Conservation (phyloP, 2,329 filamentous ascomycete genomes). For the Pseudogymnoascus sp. region DNA sequence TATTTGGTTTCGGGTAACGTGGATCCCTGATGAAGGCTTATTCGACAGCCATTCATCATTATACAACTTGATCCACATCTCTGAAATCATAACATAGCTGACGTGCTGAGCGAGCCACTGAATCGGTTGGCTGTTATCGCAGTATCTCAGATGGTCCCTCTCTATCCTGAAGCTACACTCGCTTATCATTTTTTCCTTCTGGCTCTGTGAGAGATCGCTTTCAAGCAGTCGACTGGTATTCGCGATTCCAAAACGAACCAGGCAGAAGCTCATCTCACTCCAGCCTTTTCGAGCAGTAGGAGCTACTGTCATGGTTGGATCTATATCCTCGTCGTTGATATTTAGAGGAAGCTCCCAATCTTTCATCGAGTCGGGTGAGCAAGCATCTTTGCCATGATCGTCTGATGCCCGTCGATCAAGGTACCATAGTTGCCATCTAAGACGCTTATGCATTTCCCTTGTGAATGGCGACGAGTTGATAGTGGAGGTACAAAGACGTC, state of each 20-base stretch:
- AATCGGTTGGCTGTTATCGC: neutral
- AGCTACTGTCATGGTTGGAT: constrained; percentile 37
- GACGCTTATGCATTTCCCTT: constrained; percentile 47
- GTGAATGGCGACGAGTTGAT: constrained; percentile 39
- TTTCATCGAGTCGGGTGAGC: constrained; percentile 37
- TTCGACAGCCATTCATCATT: neutral
- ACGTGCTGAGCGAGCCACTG: neutral
- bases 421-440: constrained; percentile 52
- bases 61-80: neutral
- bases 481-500: constrained; percentile 34
- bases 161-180: neutral
- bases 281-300: constrained; percentile 41
- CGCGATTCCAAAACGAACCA: constrained; percentile 32
- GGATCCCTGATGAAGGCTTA: neutral
- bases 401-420: constrained; percentile 53
- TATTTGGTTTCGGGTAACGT: neutral
- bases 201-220: constrained; percentile 7
- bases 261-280: constrained; percentile 43
- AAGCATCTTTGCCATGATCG: constrained; percentile 46
- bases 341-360: constrained; percentile 50
- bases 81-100: neutral
- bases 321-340: constrained; percentile 47
- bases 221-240: constrained; percentile 18
- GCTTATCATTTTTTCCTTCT: neutral
- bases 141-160: neutral